A percentile compares a stretch with the other conserved stretches of the same genome.
These are phyloP conservation scores for Colletotrichum tofieldiae DNA, from an alignment of 2,329 filamentous ascomycete genomes.

Conservation along the genomic window DNA sequence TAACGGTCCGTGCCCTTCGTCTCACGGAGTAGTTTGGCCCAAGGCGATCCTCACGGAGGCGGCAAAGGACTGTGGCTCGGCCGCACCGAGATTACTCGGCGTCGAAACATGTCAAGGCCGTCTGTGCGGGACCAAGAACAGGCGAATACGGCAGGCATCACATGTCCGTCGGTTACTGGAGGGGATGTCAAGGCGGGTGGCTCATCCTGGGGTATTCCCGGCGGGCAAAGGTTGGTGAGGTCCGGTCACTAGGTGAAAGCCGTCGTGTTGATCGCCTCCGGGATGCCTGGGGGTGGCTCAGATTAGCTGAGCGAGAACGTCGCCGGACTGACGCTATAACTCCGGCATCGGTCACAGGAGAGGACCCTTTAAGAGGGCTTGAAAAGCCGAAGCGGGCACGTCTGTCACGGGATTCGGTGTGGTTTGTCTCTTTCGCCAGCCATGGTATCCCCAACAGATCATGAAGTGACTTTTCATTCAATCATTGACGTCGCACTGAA, in stretches of 20 bases:
- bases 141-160: slow-evolving; percentile 11
- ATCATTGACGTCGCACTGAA: not conserved
- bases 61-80: slow-evolving; percentile 29
- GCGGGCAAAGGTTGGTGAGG: slow-evolving; percentile 21
- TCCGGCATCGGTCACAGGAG: too few relatives aligned
- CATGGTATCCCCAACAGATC: not conserved
- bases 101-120: slow-evolving; percentile 36
- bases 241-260: slow-evolving; percentile 12
- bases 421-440: not conserved
- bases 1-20: slow-evolving; percentile 26
- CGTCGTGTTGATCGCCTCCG: not conserved
- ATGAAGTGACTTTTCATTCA: too few relatives aligned
- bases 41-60: not conserved
- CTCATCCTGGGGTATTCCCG: not conserved
- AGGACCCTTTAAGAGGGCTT: too few relatives aligned
- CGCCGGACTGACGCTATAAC: not conserved
- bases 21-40: not conserved
- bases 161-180: slow-evolving; percentile 29
- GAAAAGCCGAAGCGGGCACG: too few relatives aligned
- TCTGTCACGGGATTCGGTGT: not conserved
- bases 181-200: slow-evolving; percentile 25
- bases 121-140: slow-evolving; percentile 27
- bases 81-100: slow-evolving; percentile 30
- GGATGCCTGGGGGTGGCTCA: not conserved
- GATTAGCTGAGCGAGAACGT: not conserved